These are phyloP conservation scores for Trichoderma endophyticum DNA, from an alignment of 2,329 filamentous ascomycete species.

Conservation along the genomic window DNA sequence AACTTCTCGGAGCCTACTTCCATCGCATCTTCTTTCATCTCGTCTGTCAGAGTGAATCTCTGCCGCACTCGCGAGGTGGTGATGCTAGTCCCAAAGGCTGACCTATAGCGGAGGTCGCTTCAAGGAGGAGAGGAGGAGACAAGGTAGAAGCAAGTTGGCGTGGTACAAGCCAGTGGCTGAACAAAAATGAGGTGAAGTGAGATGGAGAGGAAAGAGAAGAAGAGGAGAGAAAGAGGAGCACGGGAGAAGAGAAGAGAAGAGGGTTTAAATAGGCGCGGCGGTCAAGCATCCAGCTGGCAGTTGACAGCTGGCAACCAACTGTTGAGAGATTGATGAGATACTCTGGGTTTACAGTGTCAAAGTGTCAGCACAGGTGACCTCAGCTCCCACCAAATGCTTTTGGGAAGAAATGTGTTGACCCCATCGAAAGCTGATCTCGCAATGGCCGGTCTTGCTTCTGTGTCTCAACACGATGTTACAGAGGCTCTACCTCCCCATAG, in stretches of 20 bases:
- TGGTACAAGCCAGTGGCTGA: background rate
- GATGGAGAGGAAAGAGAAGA: background rate
- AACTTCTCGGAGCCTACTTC: background rate
- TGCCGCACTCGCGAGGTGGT: background rate
- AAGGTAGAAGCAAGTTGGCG: background rate
- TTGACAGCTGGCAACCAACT: background rate
- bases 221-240: background rate
- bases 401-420: background rate
- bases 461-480: background rate
- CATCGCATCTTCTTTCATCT: background rate
- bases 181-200: background rate
- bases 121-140: background rate
- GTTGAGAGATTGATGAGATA: background rate
- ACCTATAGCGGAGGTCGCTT: background rate
- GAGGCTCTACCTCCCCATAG: background rate
- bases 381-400: background rate
- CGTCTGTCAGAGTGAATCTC: background rate
- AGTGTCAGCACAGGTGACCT: background rate
- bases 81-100: background rate
- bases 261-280: background rate
- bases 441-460: no score
- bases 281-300: background rate
- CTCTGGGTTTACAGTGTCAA: background rate
- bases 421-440: background rate
- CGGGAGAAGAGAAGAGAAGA: background rate